Conservation (phyloP, 2,329 filamentous ascomycete genomes). For the Clonostachys chloroleuca region DNA sequence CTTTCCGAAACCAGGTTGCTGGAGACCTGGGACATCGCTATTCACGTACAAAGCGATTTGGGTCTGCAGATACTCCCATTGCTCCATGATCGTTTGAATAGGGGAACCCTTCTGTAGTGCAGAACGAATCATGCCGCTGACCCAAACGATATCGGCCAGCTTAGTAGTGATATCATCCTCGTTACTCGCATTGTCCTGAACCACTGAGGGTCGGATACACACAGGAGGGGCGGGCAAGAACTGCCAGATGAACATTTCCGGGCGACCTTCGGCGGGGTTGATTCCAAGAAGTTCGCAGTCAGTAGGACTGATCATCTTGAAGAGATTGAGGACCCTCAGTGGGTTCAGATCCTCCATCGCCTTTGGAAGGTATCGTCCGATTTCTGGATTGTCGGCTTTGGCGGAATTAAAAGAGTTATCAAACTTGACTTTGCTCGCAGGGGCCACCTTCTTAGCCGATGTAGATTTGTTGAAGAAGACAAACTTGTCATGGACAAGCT, state of each 20-base stretch:
- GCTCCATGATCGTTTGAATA: slow-evolving; percentile 89
- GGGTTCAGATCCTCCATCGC: slow-evolving; percentile 94
- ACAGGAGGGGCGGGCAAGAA: slow-evolving; percentile 91
- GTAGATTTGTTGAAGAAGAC: slow-evolving; percentile 84
- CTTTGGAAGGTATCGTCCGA: slow-evolving; percentile 88
- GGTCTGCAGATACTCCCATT: slow-evolving; percentile 95
- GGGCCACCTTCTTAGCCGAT: slow-evolving; percentile 77
- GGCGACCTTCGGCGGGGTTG: slow-evolving; percentile 78
- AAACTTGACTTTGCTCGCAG: slow-evolving; percentile 77
- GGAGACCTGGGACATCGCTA: slow-evolving; percentile 89
- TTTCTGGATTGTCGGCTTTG: slow-evolving; percentile 70
- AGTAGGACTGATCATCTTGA: slow-evolving; percentile 77
- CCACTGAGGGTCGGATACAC: slow-evolving; percentile 89
- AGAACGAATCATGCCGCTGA: slow-evolving; percentile 81
- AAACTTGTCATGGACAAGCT: slow-evolving; percentile 92
- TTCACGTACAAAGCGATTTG: slow-evolving; percentile 98
- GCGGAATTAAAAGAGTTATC: slow-evolving; percentile 81
- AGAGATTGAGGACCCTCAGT: slow-evolving; percentile 81
- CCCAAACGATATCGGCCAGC: slow-evolving; percentile 92
- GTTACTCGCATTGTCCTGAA: slow-evolving; percentile 87
- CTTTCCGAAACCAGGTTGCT: slow-evolving; percentile 82
- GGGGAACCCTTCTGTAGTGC: slow-evolving; percentile 80
- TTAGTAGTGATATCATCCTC: slow-evolving; percentile 97
- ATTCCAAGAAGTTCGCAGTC: slow-evolving; percentile 92
- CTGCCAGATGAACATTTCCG: slow-evolving; percentile 98